A percentile compares a stretch with the other conserved stretches of the same genome.
Evolutionary conservation across 768 basidiomycete genomes (phyloP).

Genomic region (Hygrophoropsis aurantiaca): DNA sequence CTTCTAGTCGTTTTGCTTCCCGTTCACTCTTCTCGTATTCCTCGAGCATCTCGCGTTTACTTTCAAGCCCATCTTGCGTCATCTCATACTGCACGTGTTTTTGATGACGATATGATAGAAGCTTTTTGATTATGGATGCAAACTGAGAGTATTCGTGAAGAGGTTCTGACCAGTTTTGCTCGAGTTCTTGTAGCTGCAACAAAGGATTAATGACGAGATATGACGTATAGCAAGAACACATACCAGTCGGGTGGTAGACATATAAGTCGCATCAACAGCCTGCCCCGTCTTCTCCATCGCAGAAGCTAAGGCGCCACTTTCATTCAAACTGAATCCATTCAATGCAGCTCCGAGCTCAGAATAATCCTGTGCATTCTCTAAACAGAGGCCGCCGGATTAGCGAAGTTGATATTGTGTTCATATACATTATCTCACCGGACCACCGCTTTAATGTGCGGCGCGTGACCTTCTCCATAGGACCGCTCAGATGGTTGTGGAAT

Average conservation of each 20-base stretch:
- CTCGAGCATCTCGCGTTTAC: slow-evolving; percentile 79
- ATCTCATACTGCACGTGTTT: slow-evolving; percentile 98
- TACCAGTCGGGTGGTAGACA: slow-evolving; percentile 88
- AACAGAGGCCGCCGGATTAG: slow-evolving; percentile 2
- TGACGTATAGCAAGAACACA: slow-evolving; percentile 21
- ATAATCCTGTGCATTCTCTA: slow-evolving; percentile 84
- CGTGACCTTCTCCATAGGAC: slow-evolving; percentile 96
- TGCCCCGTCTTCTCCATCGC: slow-evolving; percentile 97
- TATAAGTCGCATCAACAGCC: slow-evolving; percentile 90
- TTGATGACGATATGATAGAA: slow-evolving; percentile 93
- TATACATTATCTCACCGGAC: slow-evolving; percentile 61
- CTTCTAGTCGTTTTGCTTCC: slow-evolving; percentile 87
- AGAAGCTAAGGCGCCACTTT: slow-evolving; percentile 66
- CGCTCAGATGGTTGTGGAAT: slow-evolving; percentile 88
- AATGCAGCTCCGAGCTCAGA: slow-evolving; percentile 88
- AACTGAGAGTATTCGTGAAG: slow-evolving; percentile 96
- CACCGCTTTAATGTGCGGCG: slow-evolving; percentile 90
- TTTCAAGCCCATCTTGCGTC: slow-evolving; percentile 87
- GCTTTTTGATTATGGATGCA: slow-evolving; percentile 88
- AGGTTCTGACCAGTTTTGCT: slow-evolving; percentile 94
- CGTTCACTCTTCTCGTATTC: slow-evolving; percentile 91
- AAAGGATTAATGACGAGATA: background rate
- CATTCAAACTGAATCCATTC: slow-evolving; percentile 92
- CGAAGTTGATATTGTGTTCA: slow-evolving; percentile 5
- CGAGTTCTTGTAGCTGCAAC: slow-evolving; percentile 84